These are phyloP conservation scores for Jacaranda copaia DNA, from an alignment of 257 asterid genomes.

Conservation along the genomic window DNA sequence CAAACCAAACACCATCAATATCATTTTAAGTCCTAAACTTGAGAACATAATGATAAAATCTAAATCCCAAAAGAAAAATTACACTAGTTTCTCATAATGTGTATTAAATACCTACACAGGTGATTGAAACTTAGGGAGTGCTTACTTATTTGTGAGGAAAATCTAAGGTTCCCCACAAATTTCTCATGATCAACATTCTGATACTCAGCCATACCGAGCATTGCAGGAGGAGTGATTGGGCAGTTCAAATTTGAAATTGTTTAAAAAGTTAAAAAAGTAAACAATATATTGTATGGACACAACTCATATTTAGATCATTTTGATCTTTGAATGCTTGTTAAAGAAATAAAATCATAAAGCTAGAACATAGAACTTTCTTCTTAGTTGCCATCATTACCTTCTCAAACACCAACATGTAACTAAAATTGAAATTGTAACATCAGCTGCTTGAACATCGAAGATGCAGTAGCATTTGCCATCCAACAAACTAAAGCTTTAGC, in stretches of 20 bases:
- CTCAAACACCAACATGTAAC: conserved; percentile 20
- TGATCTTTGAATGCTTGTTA: background rate
- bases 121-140: too few relatives aligned
- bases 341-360: background rate
- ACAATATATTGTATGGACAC: conserved; percentile 25
- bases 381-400: conserved; percentile 19
- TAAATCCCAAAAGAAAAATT: too few relatives aligned
- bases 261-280: conserved; percentile 12
- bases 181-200: conserved; percentile 91
- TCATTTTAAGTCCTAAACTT: too few relatives aligned
- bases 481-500: conserved; percentile 96
- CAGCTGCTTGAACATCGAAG: conserved; percentile 95
- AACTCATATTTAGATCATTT: background rate
- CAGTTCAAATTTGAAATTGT: conserved; percentile 88
- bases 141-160: too few relatives aligned
- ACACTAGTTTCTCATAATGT: too few relatives aligned
- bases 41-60: too few relatives aligned
- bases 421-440: conserved; percentile 57
- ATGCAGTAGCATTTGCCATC: conserved; percentile 96
- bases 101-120: too few relatives aligned
- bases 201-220: conserved; percentile 90
- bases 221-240: conserved; percentile 91
- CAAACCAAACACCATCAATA: too few relatives aligned
- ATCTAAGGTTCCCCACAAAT: conserved; percentile 20
- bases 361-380: background rate